Evolutionary conservation across 192 early-diverging fungal genomes (phyloP), one percentile per base, ranked within the genome.

Genomic region (Geosiphon pyriformis): DNA sequence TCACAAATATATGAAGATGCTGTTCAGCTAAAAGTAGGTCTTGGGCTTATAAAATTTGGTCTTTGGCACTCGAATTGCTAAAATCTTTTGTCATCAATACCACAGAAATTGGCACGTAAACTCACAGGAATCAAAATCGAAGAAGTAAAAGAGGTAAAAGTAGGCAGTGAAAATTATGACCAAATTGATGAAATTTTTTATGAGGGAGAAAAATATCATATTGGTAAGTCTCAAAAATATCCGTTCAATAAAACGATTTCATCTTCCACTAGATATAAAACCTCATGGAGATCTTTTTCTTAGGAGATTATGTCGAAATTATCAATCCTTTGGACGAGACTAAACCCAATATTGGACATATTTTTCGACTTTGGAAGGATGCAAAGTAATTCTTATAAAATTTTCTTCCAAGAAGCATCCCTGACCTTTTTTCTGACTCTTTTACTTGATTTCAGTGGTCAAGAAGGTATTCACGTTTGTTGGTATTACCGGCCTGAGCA

Each of bases 1-100:
- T 96, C 94, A 11, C 85, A 87, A 52, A 81, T 98, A 3, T 90
- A 92, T 66, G 73, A 86, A 37, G 91, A 94, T 74, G 92, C 92
- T 2, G 78, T 78, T 48, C 50, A 78, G 20, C 54, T 87, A 25
- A 71, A 79, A 65, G 84, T 74, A 80, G 34, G n/a, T n/a, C n/a
- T 32, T 51, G 31, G 12, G 56, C 35, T 7, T 49, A n/a, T 11
- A 22, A 17, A 17, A 49, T 57, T 8, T 26, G 25, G 1, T 75
- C 29, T 65, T 27, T 35, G 23, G 37, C 29, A 65, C n/a, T 33
- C 54, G 15, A 61, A n/a, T 46, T n/a, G 25, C 4, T 17, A 22
- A 35, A 25, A 54, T 20, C 58, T 70, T 2, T 46, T 25, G 56
- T 29, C 0, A 32, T 29, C 59, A 31, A 23, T 20, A 46, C 23